Evolutionary conservation across 1,284 basidiomycete genomes (phyloP), one percentile per base, ranked within the genome.

Genomic region (Microbotryum silenes-acaulis): DNA sequence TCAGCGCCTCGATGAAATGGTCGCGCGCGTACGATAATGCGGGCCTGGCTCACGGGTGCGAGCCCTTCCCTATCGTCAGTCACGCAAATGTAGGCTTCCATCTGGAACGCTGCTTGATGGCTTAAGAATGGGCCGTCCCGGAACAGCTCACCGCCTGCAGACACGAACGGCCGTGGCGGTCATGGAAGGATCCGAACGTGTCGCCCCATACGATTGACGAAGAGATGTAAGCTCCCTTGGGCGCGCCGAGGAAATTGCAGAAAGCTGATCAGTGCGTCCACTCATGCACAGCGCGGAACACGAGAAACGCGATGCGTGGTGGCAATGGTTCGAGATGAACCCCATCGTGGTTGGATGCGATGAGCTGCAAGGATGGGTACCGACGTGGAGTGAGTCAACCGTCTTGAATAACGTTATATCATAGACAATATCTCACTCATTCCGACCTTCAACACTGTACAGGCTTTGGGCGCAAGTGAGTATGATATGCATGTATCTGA

Each of bases 271-370:
- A 37, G 14, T 37, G 37, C 37, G 14, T 37, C 37, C 12, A 16
- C 12, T 12, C 56, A 59, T 31, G 61, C 59, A 20, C 37, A 60
- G 61, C 42, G 61, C 61, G 47, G 59, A 65, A 6, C 59, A 60
- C 16, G 44, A 60, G 16, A 55, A 60, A 5, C 42, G 54, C 25
- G 58, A 64, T 46, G 56, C 65, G 10, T 64, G 65, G 65, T 73
- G 70, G 58, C 74, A 75, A 50, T 75, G 75, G 75, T 75, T 72
- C 54, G 75, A 75, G 59, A 67, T 72, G 29, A 69, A 70, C 5
- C 75, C 75, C 0, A 66, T 75, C 44, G 75, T 75, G 61, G 65
- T 75, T 4, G 75, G 75, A 4, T 70, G 68, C 29, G 69, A 72
- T 52, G 73, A 74, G 51, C 69, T 72, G 14, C 68, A 74, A 46